phyloP scores from a whole-genome alignment of 176 grass and related monocot genomes.

The Ananas comosus region DNA sequence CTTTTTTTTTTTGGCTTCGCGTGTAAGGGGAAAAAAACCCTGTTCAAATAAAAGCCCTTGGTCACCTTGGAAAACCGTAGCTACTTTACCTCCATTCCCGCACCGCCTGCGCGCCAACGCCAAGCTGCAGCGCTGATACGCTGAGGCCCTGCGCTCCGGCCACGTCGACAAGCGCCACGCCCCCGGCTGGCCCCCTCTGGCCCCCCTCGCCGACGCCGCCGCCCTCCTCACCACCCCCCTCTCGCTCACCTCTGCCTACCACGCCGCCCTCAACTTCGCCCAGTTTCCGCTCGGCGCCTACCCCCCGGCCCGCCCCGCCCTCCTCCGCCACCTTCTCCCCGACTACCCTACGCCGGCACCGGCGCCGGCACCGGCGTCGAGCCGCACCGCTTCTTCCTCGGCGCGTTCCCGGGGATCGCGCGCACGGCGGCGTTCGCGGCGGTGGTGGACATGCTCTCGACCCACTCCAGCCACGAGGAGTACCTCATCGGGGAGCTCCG shows the following conservation, averaged over 20 bases:
- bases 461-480: slow-evolving; percentile 75
- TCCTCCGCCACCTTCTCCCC: slow-evolving; percentile 68
- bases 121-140: slow-evolving; percentile 78
- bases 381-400: slow-evolving; percentile 43
- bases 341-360: slow-evolving; percentile 20
- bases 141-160: slow-evolving; percentile 63
- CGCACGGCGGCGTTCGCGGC: slow-evolving; percentile 74
- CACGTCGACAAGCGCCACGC: slow-evolving; percentile 72
- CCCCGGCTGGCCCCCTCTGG: slow-evolving; percentile 25
- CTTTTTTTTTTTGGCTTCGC: no score
- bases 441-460: slow-evolving; percentile 48
- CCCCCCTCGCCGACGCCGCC: slow-evolving; percentile 27
- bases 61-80: neutral
- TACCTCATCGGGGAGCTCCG: slow-evolving; percentile 48
- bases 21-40: neutral
- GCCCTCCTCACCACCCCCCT: slow-evolving; percentile 63
- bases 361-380: slow-evolving; percentile 12
- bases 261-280: slow-evolving; percentile 80
- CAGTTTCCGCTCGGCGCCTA: slow-evolving; percentile 70
- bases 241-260: slow-evolving; percentile 83
- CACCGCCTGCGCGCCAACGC: slow-evolving; percentile 29
- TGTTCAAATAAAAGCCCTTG: no score
- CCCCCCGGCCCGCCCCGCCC: slow-evolving; percentile 58
- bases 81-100: neutral
- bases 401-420: slow-evolving; percentile 50